Evolutionary conservation across 257 asterid genomes (phyloP).

Genomic region (Mitragyna speciosa): DNA sequence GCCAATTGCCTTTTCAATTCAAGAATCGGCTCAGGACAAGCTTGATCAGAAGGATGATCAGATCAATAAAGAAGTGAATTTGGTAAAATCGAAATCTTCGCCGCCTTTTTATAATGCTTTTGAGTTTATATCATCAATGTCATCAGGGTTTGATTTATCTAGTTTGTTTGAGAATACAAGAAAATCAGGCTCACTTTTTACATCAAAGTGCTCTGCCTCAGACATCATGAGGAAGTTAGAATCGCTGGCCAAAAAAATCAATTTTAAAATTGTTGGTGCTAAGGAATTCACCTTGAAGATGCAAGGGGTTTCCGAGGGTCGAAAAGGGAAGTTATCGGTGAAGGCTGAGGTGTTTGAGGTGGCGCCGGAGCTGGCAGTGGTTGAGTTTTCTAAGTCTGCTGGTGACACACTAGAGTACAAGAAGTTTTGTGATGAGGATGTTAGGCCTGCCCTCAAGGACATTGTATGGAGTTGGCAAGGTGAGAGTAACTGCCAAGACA

Average conservation of each 20-base stretch:
- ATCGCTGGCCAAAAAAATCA: conserved; percentile 53
- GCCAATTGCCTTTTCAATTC: conserved; percentile 36
- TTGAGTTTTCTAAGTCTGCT: conserved; percentile 65
- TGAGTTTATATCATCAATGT: conserved; percentile 79
- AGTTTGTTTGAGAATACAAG: conserved; percentile 46
- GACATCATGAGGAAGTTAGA: conserved; percentile 54
- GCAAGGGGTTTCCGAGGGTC: conserved; percentile 67
- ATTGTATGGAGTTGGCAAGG: conserved; percentile 99
- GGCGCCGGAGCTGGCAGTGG: conserved; percentile 82
- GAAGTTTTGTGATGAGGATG: conserved; percentile 72
- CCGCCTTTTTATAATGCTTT: conserved; percentile 80
- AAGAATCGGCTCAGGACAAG: conserved; percentile 11
- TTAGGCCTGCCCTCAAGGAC: conserved; percentile 76
- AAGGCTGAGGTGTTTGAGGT: conserved; percentile 75
- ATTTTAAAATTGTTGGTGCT: conserved; percentile 35
- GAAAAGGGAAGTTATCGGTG: conserved; percentile 65
- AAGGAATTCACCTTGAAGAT: conserved; percentile 64
- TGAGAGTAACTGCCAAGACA: conserved; percentile 31
- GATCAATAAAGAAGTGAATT: conserved; percentile 21
- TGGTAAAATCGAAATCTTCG: conserved; percentile 41
- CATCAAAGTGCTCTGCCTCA: conserved; percentile 59
- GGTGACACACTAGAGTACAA: conserved; percentile 85
- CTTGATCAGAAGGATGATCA: conserved; percentile 13
- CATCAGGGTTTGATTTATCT: conserved; percentile 78
- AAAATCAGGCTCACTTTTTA: conserved; percentile 61